Base-by-base conservation (phyloP, 805 yeast species). In the Pichia pseudocactophila region DNA sequence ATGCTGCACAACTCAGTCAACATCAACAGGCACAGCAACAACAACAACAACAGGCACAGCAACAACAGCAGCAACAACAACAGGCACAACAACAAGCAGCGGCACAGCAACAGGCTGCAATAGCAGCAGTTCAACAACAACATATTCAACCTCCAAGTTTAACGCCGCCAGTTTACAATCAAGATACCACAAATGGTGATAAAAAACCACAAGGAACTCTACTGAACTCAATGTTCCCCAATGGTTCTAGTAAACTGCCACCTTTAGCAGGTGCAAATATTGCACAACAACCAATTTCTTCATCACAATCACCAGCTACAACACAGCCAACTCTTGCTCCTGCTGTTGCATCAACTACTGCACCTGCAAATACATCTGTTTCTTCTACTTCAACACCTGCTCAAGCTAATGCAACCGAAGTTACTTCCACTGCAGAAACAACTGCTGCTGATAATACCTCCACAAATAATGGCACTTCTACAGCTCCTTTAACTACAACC, bases 11-110 rank as follows among this genome's bases (percentile, higher is more conserved):
- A 28, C 15, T 28, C 15, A 28, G 6, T 28, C 31, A 28, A 35
- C 58, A 56, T 47, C 68, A 56, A 39, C 31, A 28, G 15, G 63
- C 53, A 36, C 62, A 52, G 26, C 56, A 50, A 19, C 54, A 51
- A 27, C 61, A 51, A 34, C 53, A 50, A 20, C 65, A 56, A 31
- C 39, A 60, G 60, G 61, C 52, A 52, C 73, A 57, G 71, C 66
- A 44, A 68, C 62, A 41, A 69, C 61, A 39, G 71, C 63, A 44
- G 61, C 62, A 22, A 66, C 61, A 42, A 61, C 50, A 16, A 65
- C 58, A 38, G 31, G 64, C 54, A 30, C 63, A 53, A 27, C 58
- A 52, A 18, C 54, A 51, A 26, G 62, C 51, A 36, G 55, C 52
- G 18, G 47, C 59, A 45, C 49, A 63, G 47, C 47, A 66, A 30